Evolutionary conservation across 2,329 filamentous ascomycete species (phyloP), one percentile per base, ranked within the genome.

Genomic region (Clathrospora elynae): DNA sequence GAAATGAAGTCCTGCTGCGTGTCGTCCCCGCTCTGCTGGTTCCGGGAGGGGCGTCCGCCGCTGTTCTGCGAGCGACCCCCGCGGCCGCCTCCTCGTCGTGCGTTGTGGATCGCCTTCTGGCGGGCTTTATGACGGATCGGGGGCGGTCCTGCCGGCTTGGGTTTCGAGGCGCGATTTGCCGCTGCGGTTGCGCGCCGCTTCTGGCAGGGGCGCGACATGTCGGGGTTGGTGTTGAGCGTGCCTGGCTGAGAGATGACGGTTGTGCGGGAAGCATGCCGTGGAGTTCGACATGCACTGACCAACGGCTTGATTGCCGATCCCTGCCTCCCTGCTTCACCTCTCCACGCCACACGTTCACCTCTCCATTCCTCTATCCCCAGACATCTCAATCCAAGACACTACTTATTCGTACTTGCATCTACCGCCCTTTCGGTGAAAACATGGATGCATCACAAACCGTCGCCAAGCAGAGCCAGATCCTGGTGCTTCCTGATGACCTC

Each of bases 201-300:
- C 33, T 61, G 58, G 41, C 56, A 60, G 18, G 56, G 58, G 48
- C 58, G 58, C 43, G 56, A 52, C 58, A 61, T 61, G 24, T 42
- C 43, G 24, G 28, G 29, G 23, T 25, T 31, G 22, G 12, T 6
- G 33, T 24, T 32, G 9, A n/a, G 19, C 28, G 38, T 33, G 37
- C 18, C 26, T 11, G 16, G 4, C n/a, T 20, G 17, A 35, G 8
- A n/a, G 5, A 35, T 26, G 33, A 13, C 35, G 30, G 30, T 33
- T 46, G 43, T 42, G 43, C 29, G 37, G n/a, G n/a, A n/a, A n/a
- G n/a, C n/a, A n/a, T n/a, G n/a, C n/a, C n/a, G n/a, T n/a, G n/a
- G n/a, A n/a, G n/a, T n/a, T n/a, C n/a, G n/a, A n/a, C n/a, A n/a
- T n/a, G n/a, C n/a, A n/a, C n/a, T n/a, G n/a, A n/a, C n/a, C n/a